Base-by-base conservation (phyloP, 305 asterid species). In the Ilex paraguariensis region DNA sequence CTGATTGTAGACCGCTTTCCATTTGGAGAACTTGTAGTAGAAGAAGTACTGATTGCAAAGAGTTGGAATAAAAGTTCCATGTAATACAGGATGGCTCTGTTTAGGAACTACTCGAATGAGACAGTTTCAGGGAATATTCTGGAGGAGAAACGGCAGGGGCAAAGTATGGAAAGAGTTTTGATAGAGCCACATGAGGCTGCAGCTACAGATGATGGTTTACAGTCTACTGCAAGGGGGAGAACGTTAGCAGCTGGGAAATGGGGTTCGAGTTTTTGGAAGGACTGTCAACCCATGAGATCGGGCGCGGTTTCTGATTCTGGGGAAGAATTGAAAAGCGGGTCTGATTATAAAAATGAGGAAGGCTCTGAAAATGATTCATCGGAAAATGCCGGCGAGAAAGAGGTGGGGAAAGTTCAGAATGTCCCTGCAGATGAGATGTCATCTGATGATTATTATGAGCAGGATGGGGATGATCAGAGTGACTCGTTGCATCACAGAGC, bases 371-470 rank as follows among this genome's bases (percentile, higher is more conserved):
- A 81, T 70, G 91, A 77, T 73, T 81, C 82, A 44, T 80, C 83
- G 68, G 95, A 85, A 21, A 21, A 21, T 75, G 88, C 86, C 60
- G 84, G 61, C 50, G 88, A 82, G 65, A 73, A 78, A 65, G 80
- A 82, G 64, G 72, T 54, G 75, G 80, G 83, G 49, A 93, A 82
- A 70, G 83, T 80, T 61, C 86, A 70, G 53, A 56, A 66, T 66
- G 95, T 87, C 67, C 92, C 93, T 15, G 91, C 78, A 3, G 98
- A 95, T 77, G 99, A 95, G 71, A 88, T 91, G 98, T 72, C 86
- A 76, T 94, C 98, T 51, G 99, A 95, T 76, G 99, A 95, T 76
- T 95, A 95, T 80, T 95, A 95, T 54, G 98, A 91, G 81, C 98
- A 84, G 86, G 98, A 94, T 63, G 96, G 95, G 54, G 95, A 91